Conservation (phyloP, 805 yeast genomes). For the Saccharomycopsis sp. region DNA sequence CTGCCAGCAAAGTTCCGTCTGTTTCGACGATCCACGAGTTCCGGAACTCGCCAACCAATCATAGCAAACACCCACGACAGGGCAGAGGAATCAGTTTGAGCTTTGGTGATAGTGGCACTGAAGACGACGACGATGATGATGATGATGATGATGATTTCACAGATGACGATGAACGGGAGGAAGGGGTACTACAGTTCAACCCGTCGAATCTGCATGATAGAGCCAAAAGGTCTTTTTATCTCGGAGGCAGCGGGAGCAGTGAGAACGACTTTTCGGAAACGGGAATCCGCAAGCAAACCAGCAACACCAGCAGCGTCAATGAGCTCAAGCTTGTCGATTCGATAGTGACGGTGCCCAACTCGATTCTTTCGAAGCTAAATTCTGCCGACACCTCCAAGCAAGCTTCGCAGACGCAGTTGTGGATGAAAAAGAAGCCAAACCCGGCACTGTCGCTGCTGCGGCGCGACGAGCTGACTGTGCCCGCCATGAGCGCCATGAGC, state of each 20-base stretch:
- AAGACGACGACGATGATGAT: slow-evolving; percentile 1
- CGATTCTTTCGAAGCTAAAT: slow-evolving; percentile 10
- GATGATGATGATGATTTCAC: slow-evolving; percentile 1
- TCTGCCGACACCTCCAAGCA: slow-evolving; percentile 6
- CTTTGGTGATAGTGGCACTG: background rate
- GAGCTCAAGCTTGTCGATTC: slow-evolving; percentile 11
- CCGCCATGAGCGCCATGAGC: background rate
- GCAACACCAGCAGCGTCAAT: background rate
- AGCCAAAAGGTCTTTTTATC: background rate
- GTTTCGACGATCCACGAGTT: slow-evolving; percentile 16
- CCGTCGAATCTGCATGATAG: slow-evolving; percentile 1
- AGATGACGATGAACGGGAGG: slow-evolving; percentile 6
- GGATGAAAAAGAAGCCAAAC: too few species aligned
- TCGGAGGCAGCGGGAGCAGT: slow-evolving; percentile 1
- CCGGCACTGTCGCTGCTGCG: background rate
- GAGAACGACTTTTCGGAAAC: too few species aligned
- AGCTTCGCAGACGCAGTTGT: slow-evolving; percentile 10
- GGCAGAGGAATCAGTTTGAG: background rate
- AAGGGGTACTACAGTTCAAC: slow-evolving; percentile 8
- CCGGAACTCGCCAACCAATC: too few species aligned
- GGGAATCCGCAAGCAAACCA: slow-evolving; percentile 4
- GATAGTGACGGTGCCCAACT: slow-evolving; percentile 18
- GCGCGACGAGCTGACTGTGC: background rate
- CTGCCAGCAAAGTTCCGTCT: slow-evolving; percentile 9
- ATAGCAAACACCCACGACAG: background rate